Evolutionary conservation across 2,329 filamentous ascomycete species (phyloP), one percentile per base, ranked within the genome.

Genomic region (Neonectria hederae): DNA sequence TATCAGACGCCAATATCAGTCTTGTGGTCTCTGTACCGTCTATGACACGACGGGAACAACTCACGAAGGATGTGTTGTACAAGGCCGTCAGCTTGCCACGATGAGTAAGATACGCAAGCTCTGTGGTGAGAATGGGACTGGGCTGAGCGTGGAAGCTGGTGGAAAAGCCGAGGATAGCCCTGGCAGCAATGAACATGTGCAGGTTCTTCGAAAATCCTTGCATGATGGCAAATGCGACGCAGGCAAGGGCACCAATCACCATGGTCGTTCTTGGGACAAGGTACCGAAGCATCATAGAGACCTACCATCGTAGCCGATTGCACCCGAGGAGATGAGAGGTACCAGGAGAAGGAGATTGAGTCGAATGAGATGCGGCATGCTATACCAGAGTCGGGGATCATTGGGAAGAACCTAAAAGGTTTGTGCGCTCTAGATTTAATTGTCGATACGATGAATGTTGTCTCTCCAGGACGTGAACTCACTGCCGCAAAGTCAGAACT

Each of bases 311-410:
- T 82, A 84, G 4, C 82, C 82, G 38, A 77, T 77, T 2, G 79
- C 78, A 0, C 79, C 76, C 0, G 81, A 80, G 0, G 81, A 83
- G 0, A 84, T 64, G 3, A 83, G 71, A 1, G 82, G 81, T 2
- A 84, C 68, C 5, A 83, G 56, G 0, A 84, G 76, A 14, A 82
- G 71, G 9, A 83, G 68, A 58, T 84, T 84, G 8, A 84, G 76
- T 32, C 76, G 70, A 7, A 83, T 68, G 1, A 85, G 72, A 73
- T 84, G 81, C 0, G 77, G 74, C 3, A 76, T 73, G 4, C 76
- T 75, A 59, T 79, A 83, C 83, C 83, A 84, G 30, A 76, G 75
- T 32, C 74, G 76, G 30, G 75, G 67, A 54, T 81, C 75, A 26
- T 78, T 61, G n/a, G 83, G 83, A 5, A 84, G 73, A 8, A 83